Conservation (phyloP, 306 rosid species). For the Parietaria judaica region DNA sequence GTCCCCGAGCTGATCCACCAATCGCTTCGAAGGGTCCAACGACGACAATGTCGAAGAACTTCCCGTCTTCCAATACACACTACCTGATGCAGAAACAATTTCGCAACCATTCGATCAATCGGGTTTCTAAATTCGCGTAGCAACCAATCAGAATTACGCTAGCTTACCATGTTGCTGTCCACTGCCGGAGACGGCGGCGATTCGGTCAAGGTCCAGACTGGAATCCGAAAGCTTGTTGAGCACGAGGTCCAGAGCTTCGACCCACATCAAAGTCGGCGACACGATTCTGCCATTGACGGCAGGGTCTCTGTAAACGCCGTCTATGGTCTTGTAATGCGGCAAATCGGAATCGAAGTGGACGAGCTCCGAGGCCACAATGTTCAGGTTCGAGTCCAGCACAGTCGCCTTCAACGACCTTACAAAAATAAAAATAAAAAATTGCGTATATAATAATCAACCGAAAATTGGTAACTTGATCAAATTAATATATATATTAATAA, state of each 20-base stretch:
- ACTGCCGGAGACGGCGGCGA: slow-evolving; percentile 83
- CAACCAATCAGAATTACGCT: too few species aligned
- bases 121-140: too few species aligned
- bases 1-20: slow-evolving; percentile 49
- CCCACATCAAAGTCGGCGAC: slow-evolving; percentile 95
- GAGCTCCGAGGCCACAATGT: slow-evolving; percentile 56
- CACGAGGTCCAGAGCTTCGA: slow-evolving; percentile 82
- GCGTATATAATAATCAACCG: neutral
- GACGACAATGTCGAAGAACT: slow-evolving; percentile 53
- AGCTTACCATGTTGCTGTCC: slow-evolving; percentile 77
- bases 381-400: slow-evolving; percentile 68
- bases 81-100: slow-evolving; percentile 12
- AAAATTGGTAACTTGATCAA: too few species aligned
- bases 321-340: slow-evolving; percentile 81
- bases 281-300: slow-evolving; percentile 66
- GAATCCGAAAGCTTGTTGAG: slow-evolving; percentile 54
- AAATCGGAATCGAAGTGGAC: slow-evolving; percentile 75
- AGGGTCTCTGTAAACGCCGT: slow-evolving; percentile 80
- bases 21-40: slow-evolving; percentile 49
- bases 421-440: slow-evolving; percentile 5
- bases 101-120: neutral
- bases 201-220: slow-evolving; percentile 48
- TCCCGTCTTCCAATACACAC: slow-evolving; percentile 88
- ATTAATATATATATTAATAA: neutral
- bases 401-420: slow-evolving; percentile 92